Conservation (phyloP, 2,329 filamentous ascomycete genomes). For the Fusarium chlamydosporum region DNA sequence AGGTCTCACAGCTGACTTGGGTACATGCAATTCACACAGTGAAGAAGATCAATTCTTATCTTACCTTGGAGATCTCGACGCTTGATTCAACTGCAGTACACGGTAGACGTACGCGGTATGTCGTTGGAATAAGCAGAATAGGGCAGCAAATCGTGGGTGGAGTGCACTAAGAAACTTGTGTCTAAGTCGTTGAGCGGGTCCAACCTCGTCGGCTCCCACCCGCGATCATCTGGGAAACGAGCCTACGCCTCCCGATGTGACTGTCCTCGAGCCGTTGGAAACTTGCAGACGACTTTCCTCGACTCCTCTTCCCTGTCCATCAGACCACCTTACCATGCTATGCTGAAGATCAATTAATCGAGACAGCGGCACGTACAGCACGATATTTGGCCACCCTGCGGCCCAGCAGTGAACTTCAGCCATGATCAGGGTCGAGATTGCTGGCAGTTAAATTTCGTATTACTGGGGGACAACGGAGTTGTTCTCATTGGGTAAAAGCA, state of each 20-base stretch:
- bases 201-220: conserved; percentile 7
- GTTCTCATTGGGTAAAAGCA: conserved; percentile 11
- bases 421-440: conserved; percentile 16
- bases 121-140: conserved; percentile 18
- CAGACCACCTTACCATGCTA: conserved; percentile 2
- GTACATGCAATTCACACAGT: background rate
- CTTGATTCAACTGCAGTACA: background rate
- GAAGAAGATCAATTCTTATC: background rate
- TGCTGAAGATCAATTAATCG: background rate
- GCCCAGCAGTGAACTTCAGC: conserved; percentile 21
- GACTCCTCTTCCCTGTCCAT: background rate
- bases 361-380: conserved; percentile 11
- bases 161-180: conserved; percentile 3
- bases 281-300: background rate
- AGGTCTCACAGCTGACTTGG: background rate
- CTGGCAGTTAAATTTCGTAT: background rate
- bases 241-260: background rate
- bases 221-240: background rate
- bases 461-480: background rate
- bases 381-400: conserved; percentile 7
- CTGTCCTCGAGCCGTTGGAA: background rate
- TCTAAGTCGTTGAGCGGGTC: conserved; percentile 21
- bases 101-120: background rate
- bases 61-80: background rate
- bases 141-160: conserved; percentile 5